Evolutionary conservation across 176 grass and related monocot genomes (phyloP).

Genomic region (Themeda triandra): DNA sequence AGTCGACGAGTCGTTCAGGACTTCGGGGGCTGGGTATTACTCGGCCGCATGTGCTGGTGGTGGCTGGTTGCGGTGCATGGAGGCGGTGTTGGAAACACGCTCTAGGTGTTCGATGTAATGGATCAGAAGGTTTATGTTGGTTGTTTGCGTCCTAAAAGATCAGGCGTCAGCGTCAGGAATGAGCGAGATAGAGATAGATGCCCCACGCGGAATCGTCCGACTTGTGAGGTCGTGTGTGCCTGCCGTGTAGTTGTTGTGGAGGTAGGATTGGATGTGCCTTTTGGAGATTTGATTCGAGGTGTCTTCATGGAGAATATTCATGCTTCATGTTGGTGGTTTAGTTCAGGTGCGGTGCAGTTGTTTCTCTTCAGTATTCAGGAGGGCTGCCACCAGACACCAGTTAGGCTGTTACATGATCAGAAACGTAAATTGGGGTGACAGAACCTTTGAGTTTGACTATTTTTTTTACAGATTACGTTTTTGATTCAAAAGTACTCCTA

Average conservation of each 20-base stretch:
- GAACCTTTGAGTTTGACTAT: not conserved
- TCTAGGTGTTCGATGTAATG: conserved; percentile 33
- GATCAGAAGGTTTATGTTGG: not conserved
- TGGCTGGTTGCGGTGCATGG: not conserved
- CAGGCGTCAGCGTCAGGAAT: conserved; percentile 27
- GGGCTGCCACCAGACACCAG: not conserved
- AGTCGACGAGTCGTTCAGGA: not conserved
- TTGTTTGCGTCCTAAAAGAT: conserved; percentile 14
- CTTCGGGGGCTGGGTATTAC: not conserved
- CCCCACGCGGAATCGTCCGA: not conserved
- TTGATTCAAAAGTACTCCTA: not conserved
- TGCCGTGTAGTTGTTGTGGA: conserved; percentile 17
- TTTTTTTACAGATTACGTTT: not conserved
- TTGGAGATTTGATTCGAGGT: conserved; percentile 2
- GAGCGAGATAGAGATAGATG: not conserved
- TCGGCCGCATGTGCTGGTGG: not conserved
- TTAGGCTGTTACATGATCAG: not conserved
- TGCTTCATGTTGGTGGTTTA: not conserved
- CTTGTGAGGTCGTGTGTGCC: not conserved
- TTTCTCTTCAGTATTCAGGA: conserved; percentile 9
- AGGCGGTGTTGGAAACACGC: not conserved
- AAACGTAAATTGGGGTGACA: not conserved
- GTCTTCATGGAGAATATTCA: not conserved
- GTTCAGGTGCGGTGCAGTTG: not conserved
- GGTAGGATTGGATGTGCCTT: conserved; percentile 29